Conservation (phyloP, 2,329 filamentous ascomycete species). For the Phaeosphaeria sp. region DNA sequence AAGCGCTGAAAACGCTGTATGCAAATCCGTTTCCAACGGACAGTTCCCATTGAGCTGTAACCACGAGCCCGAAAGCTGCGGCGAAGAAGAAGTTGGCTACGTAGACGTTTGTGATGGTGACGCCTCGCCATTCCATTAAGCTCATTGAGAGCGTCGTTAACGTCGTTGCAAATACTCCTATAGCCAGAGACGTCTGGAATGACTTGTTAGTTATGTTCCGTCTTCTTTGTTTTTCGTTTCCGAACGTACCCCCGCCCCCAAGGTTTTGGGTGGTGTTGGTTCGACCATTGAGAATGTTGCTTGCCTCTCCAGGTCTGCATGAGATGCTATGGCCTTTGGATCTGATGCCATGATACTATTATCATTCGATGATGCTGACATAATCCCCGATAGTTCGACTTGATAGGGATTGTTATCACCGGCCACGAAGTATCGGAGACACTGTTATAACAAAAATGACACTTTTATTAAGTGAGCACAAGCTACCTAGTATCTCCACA, state of each 20-base stretch:
- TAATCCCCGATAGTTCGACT: no score
- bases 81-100: slow-evolving; percentile 64
- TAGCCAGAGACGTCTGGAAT: slow-evolving; percentile 56
- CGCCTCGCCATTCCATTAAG: slow-evolving; percentile 63
- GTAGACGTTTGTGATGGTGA: slow-evolving; percentile 60
- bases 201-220: not conserved
- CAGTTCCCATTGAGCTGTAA: slow-evolving; percentile 65
- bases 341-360: no score
- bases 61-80: slow-evolving; percentile 59
- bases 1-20: slow-evolving; percentile 63
- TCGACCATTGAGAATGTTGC: no score
- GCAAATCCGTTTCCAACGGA: slow-evolving; percentile 60
- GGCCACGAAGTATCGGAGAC: no score
- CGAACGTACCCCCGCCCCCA: slow-evolving; percentile 20
- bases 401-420: no score
- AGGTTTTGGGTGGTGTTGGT: slow-evolving; percentile 6
- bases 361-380: no score
- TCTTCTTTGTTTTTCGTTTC: no score
- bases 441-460: no score
- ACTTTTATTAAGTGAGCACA: no score
- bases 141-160: slow-evolving; percentile 61
- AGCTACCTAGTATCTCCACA: no score
- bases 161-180: slow-evolving; percentile 63
- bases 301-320: no score
- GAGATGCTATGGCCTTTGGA: no score